Conservation (phyloP, 352 stramenopile species). For the Phytophthora hybrid region DNA sequence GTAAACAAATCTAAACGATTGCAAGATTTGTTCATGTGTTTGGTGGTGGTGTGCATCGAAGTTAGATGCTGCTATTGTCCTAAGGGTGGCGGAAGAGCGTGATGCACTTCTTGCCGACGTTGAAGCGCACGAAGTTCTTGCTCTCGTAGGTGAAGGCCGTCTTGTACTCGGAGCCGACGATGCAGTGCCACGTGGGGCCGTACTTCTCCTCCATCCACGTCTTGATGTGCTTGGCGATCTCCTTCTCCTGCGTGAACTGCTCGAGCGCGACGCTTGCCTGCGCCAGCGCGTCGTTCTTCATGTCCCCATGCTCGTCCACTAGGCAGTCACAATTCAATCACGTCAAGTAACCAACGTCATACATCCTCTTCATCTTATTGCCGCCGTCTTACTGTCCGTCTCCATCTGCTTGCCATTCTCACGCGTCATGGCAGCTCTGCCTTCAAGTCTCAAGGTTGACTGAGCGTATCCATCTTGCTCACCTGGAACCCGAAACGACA, state of each 20-base stretch:
- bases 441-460: no score
- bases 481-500: neutral
- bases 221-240: slow-evolving; percentile 84
- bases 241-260: slow-evolving; percentile 82
- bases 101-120: slow-evolving; percentile 89
- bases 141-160: slow-evolving; percentile 65
- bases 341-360: neutral
- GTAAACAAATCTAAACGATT: slow-evolving; percentile 37
- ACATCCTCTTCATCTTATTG: neutral
- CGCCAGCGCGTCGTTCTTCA: slow-evolving; percentile 82
- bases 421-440: slow-evolving; percentile 43
- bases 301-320: slow-evolving; percentile 88
- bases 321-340: neutral
- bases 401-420: slow-evolving; percentile 86
- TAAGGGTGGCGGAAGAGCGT: slow-evolving; percentile 82
- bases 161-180: slow-evolving; percentile 67
- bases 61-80: neutral
- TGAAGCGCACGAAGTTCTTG: slow-evolving; percentile 90
- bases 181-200: slow-evolving; percentile 75
- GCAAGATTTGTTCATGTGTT: slow-evolving; percentile 10
- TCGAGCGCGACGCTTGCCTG: slow-evolving; percentile 76
- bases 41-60: neutral
- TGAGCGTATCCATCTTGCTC: no score
- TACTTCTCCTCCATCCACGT: slow-evolving; percentile 79
- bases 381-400: slow-evolving; percentile 66